Percentiles rank a stretch among this genome's conserved stretches.
Conservation (phyloP, 495 filamentous ascomycete species). For the Talaromyces wortmannii region DNA sequence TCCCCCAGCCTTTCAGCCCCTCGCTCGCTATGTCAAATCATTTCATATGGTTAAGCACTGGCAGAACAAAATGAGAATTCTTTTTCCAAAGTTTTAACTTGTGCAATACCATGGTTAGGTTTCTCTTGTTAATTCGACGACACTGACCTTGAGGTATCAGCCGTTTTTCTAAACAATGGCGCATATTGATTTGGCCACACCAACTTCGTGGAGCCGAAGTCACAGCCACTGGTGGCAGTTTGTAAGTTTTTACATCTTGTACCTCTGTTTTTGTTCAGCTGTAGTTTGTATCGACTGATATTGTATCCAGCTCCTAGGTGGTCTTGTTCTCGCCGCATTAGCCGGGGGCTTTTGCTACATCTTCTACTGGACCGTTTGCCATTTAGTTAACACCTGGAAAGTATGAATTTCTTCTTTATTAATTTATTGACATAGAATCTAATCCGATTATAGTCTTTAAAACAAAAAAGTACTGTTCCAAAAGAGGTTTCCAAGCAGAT, state of each 20-base stretch:
- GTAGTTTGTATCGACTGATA: neutral
- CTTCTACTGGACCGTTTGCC: conserved; percentile 16
- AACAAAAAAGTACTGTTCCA: conserved; percentile 21
- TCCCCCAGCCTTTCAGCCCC: neutral
- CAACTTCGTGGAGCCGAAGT: conserved; percentile 30
- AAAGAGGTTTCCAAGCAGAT: conserved; percentile 18
- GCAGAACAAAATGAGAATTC: too few species aligned
- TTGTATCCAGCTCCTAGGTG: conserved; percentile 25
- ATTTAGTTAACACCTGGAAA: conserved; percentile 22
- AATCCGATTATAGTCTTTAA: conserved; percentile 14
- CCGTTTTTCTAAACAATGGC: neutral
- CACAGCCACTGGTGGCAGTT: conserved; percentile 36
- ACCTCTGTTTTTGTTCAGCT: neutral
- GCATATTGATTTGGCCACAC: conserved; percentile 1
- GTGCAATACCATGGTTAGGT: too few species aligned
- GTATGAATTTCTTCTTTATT: conserved; percentile 11
- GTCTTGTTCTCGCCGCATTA: conserved; percentile 26
- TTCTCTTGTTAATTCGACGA: too few species aligned
- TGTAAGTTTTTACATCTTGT: conserved; percentile 18
- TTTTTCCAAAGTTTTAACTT: too few species aligned
- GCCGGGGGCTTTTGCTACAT: conserved; percentile 22
- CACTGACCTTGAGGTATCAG: neutral
- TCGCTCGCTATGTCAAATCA: neutral
- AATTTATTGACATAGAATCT: too few species aligned
- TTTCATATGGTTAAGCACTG: too few species aligned